Base-by-base conservation (phyloP, 805 yeast species). In the Wickerhamomyces alni region DNA sequence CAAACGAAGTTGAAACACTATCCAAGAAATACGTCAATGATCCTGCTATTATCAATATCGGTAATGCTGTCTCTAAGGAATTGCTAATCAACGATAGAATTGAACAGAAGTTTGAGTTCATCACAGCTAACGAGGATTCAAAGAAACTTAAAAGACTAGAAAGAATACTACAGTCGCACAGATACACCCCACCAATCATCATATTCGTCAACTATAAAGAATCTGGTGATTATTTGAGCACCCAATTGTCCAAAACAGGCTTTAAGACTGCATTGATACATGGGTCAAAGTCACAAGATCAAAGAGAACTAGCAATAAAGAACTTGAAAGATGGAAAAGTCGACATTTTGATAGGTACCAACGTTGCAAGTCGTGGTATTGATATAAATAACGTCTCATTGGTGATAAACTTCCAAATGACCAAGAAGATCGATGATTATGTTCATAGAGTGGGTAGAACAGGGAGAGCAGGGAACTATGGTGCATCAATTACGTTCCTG, bases 371-470 rank as follows among this genome's bases (percentile, higher is more conserved):
- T 3, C 75, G 99, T 65, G 99, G 99, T 57, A 76, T 91, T 33
- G 98, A 93, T 60, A 80, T 91, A n/a, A 82, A 87, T 1, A 74
- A 85, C 49, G 95, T 91, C 8, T 77, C 93, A 0, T 58, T 89
- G 27, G 98, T 91, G 9, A 60, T 93, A 17, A 93, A 91, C 58
- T 89, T 73, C 55, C 96, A 91, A 50, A 82, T 89, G 89, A 65
- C 88, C 9, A 75, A 70, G 45, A 69, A 70, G 26, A 74, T 88
- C 33, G 96, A 88, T 46, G 89, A 83, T 43, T 91, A 88, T 51
- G 75, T 91, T 16, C 99, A 91, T 62, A 73, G 98, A 55, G 82
- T 91, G 37, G 99, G 99, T 41, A 79, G 99, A 63, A 91, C 99
- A 0, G 99, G 98, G 29, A 76, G 99, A 60, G 97, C 96, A 0